phyloP scores from a whole-genome alignment of 345 rosid genomes.

The Schrenkiella parvula region DNA sequence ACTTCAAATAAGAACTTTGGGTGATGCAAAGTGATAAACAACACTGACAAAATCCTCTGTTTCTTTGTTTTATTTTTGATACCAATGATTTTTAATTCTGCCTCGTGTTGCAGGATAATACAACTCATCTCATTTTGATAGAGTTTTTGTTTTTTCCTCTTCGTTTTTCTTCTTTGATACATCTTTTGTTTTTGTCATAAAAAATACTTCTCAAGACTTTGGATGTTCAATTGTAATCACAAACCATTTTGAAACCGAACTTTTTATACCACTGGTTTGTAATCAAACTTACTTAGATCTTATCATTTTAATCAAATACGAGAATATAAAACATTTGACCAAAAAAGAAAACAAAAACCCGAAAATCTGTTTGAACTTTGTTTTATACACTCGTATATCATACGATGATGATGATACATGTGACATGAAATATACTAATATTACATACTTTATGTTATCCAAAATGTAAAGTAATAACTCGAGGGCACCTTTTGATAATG shows the following conservation, averaged over 20 bases:
- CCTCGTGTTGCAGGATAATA: constrained; percentile 11
- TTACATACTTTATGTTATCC: not conserved
- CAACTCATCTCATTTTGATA: not conserved
- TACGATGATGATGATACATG: not conserved
- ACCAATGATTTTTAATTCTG: constrained; percentile 24
- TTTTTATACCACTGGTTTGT: not conserved
- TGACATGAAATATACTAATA: not conserved
- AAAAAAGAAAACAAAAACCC: too few relatives aligned
- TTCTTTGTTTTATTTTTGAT: constrained; percentile 19
- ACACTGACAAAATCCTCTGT: constrained; percentile 24
- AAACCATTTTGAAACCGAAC: not conserved
- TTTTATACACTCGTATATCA: not conserved
- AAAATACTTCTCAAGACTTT: not conserved
- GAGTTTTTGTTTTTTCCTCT: constrained; percentile 3
- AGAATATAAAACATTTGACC: too few relatives aligned
- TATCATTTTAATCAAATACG: too few relatives aligned
- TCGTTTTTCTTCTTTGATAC: not conserved
- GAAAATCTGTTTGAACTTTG: too few relatives aligned
- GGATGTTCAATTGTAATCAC: not conserved
- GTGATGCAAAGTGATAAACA: constrained; percentile 14
- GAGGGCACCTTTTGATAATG: constrained; percentile 19
- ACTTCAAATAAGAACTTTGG: constrained; percentile 31
- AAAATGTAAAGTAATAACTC: not conserved
- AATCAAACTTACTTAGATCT: too few relatives aligned
- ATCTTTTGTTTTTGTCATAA: not conserved